Evolutionary conservation across 2,329 filamentous ascomycete genomes (phyloP).

Genomic region (Aspergillus texensis): DNA sequence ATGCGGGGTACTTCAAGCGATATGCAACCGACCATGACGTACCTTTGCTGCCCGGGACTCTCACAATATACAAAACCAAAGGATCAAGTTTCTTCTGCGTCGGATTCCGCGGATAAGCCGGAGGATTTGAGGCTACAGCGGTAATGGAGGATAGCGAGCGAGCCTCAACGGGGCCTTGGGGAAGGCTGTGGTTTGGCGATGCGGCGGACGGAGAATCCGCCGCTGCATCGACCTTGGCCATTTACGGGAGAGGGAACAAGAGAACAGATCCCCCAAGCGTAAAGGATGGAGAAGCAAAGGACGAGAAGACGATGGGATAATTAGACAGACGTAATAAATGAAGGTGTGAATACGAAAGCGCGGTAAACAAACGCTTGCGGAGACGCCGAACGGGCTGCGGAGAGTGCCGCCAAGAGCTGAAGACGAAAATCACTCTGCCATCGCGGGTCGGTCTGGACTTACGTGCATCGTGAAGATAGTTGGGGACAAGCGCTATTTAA

Average conservation of each 20-base stretch:
- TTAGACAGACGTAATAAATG: not conserved
- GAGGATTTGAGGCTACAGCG: slow-evolving; percentile 80
- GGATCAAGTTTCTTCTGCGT: slow-evolving; percentile 69
- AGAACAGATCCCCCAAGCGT: not conserved
- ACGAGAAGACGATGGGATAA: not conserved
- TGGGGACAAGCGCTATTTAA: not conserved
- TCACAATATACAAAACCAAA: slow-evolving; percentile 84
- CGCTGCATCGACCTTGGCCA: slow-evolving; percentile 26
- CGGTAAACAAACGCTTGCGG: slow-evolving; percentile 8
- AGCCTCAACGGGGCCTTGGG: slow-evolving; percentile 66
- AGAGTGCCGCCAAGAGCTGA: slow-evolving; percentile 11
- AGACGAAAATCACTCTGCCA: slow-evolving; percentile 1
- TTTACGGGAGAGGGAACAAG: slow-evolving; percentile 13
- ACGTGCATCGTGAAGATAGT: not conserved
- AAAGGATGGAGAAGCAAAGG: not conserved
- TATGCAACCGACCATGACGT: slow-evolving; percentile 21
- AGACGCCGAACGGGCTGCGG: slow-evolving; percentile 8
- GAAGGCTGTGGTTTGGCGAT: slow-evolving; percentile 16
- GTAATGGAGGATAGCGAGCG: slow-evolving; percentile 80
- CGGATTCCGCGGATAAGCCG: slow-evolving; percentile 79
- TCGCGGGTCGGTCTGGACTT: not conserved
- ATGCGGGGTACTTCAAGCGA: slow-evolving; percentile 10
- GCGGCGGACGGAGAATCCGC: slow-evolving; percentile 31
- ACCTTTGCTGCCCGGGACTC: slow-evolving; percentile 91
- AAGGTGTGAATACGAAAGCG: not conserved